These are phyloP conservation scores for Suhomyces anneliseae DNA, from an alignment of 1,139 yeast species.

Conservation along the genomic window DNA sequence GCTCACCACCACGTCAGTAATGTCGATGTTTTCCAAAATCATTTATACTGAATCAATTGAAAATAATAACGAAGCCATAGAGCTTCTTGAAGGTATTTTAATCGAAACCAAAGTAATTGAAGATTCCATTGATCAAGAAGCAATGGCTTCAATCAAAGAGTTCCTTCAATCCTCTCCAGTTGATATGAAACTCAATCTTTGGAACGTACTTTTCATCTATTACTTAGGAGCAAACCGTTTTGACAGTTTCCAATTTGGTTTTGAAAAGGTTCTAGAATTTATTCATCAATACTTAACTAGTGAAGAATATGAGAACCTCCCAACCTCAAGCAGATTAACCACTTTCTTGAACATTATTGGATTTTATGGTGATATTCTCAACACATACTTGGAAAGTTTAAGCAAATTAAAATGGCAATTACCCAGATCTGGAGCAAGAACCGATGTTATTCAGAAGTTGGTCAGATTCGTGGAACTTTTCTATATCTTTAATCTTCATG, in stretches of 20 bases:
- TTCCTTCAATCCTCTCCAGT: conserved; percentile 66
- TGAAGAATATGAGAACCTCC: conserved; percentile 13
- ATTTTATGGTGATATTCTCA: conserved; percentile 44
- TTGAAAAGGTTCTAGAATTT: conserved; percentile 48
- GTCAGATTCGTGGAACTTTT: conserved; percentile 37
- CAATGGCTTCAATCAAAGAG: conserved; percentile 48
- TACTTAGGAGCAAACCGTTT: conserved; percentile 48
- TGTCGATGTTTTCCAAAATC: conserved; percentile 63
- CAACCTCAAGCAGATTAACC: conserved; percentile 15
- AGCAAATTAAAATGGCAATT: conserved; percentile 25
- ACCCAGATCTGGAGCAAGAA: conserved; percentile 1
- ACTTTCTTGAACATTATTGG: conserved; percentile 37
- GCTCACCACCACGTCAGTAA: conserved; percentile 64
- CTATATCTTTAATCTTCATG: conserved; percentile 49
- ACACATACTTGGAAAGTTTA: conserved; percentile 26
- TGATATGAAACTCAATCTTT: conserved; percentile 66
- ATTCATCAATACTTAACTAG: conserved; percentile 39
- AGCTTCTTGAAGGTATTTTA: conserved; percentile 56
- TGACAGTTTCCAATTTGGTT: conserved; percentile 51
- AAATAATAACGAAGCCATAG: conserved; percentile 48
- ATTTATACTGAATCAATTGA: conserved; percentile 41
- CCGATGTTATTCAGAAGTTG: conserved; percentile 17
- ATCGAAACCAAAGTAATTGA: conserved; percentile 13
- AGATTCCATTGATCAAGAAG: conserved; percentile 18
- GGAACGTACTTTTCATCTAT: conserved; percentile 71